Evolutionary conservation across 2,329 filamentous ascomycete genomes (phyloP).

Genomic region (Neonectria magnoliae): DNA sequence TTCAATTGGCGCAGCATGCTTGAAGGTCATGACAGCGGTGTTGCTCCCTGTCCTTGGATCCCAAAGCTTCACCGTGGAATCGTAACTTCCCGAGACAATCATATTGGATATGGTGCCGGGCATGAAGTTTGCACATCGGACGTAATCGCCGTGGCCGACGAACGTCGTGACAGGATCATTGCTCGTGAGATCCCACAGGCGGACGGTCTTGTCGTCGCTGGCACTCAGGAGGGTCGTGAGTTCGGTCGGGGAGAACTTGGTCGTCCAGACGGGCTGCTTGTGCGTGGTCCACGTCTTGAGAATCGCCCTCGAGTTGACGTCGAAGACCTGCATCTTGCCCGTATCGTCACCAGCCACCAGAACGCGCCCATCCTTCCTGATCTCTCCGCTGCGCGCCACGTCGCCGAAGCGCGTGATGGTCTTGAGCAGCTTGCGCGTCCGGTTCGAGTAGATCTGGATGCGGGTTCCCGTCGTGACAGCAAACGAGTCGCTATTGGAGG

Average conservation of each 20-base stretch:
- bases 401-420: conserved; percentile 95
- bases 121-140: conserved; percentile 87
- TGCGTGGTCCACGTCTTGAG: conserved; percentile 95
- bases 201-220: conserved; percentile 91
- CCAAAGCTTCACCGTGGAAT: conserved; percentile 93
- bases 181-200: conserved; percentile 91
- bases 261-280: conserved; percentile 92
- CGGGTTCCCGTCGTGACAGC: conserved; percentile 94
- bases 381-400: conserved; percentile 87
- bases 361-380: conserved; percentile 88
- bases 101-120: conserved; percentile 77
- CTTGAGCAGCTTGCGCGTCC: conserved; percentile 90
- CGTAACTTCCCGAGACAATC: conserved; percentile 91
- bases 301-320: conserved; percentile 87
- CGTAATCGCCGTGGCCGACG: conserved; percentile 90
- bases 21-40: conserved; percentile 87
- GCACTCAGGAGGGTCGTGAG: conserved; percentile 88
- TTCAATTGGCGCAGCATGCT: conserved; percentile 90
- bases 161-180: conserved; percentile 81
- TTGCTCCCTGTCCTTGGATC: conserved; percentile 79
- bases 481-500: conserved; percentile 79
- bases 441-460: conserved; percentile 92
- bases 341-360: conserved; percentile 91
- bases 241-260: conserved; percentile 89
- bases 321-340: conserved; percentile 94